phyloP scores from a whole-genome alignment of 2,329 filamentous ascomycete genomes.

The Hypoxylon sp. region DNA sequence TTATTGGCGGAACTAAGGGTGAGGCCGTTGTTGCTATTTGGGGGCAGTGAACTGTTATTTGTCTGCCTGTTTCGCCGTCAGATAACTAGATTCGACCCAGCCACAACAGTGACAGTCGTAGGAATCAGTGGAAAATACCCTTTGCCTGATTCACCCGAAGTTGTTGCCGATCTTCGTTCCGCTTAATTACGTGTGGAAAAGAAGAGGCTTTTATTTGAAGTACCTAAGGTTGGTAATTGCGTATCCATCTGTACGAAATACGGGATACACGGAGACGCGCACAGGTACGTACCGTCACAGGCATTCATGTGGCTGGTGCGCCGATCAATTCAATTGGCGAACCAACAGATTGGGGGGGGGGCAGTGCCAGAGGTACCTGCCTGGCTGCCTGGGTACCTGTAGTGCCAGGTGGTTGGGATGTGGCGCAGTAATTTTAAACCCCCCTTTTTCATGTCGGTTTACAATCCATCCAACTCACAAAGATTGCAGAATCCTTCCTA shows the following conservation, averaged over 20 bases:
- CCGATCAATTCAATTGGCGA: slow-evolving; percentile 7
- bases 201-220: neutral
- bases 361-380: neutral
- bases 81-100: slow-evolving; percentile 18
- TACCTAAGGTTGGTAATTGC: slow-evolving; percentile 8
- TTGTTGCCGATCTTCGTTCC: slow-evolving; percentile 6
- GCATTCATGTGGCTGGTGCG: slow-evolving; percentile 3
- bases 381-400: too few species aligned
- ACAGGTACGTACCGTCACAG: neutral
- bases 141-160: neutral
- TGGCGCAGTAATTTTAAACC: neutral
- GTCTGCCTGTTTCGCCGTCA: slow-evolving; percentile 27
- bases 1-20: slow-evolving; percentile 13
- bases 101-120: slow-evolving; percentile 18
- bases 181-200: slow-evolving; percentile 15
- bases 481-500: neutral
- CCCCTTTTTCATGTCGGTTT: neutral
- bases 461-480: neutral
- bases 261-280: slow-evolving; percentile 29
- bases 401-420: neutral
- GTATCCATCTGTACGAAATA: slow-evolving; percentile 17
- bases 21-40: neutral
- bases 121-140: slow-evolving; percentile 1
- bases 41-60: slow-evolving; percentile 23
- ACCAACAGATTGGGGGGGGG: neutral